Evolutionary conservation across 2,329 filamentous ascomycete species (phyloP), one percentile per base, ranked within the genome.

Genomic region (Ophiostoma tasmaniense): DNA sequence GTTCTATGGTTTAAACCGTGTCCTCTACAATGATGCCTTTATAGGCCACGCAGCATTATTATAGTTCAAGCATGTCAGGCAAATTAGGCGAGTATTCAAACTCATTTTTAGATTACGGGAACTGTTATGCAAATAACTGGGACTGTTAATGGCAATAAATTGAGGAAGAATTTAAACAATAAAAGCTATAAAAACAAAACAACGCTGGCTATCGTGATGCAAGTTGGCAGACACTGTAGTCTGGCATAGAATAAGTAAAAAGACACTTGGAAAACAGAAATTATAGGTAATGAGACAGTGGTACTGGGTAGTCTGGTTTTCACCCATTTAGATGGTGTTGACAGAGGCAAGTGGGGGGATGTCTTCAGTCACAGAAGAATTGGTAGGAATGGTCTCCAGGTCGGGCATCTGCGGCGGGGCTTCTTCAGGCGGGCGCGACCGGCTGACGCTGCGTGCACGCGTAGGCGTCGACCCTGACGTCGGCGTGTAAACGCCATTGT

Each of bases 161-260:
- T 35, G 20, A 37, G 5, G 14, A 64, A n/a, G 22, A 55, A 64
- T 64, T 2, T n/a, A 22, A 37, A 33, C 25, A 66, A 37, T 30
- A n/a, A 45, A 66, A 30, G 1, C 7, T 22, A 64, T 10, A 64
- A 13, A 35, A 62, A n/a, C 33, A 62, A 64, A n/a, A 7, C n/a
- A 20, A 64, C 61, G 61, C 61, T 64, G 30, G 61, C 61, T 64
- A 64, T 64, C 33, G 33, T 64, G 61, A 62, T 62, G 30, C 59
- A 62, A 11, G 28, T 30, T 62, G 25, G 14, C 20, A 35, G 33
- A 30, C 14, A 14, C 20, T 61, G 14, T 61, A 61, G 22, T 28
- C 22, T 25, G 25, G 30, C 17, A 35, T 2, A 35, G 20, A 62
- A n/a, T 7, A 20, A 62, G 17, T 61, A 28, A 10, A 10, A 17